These are phyloP conservation scores for Aspergillus sparsus DNA, from an alignment of 495 filamentous ascomycete species.

Conservation along the genomic window DNA sequence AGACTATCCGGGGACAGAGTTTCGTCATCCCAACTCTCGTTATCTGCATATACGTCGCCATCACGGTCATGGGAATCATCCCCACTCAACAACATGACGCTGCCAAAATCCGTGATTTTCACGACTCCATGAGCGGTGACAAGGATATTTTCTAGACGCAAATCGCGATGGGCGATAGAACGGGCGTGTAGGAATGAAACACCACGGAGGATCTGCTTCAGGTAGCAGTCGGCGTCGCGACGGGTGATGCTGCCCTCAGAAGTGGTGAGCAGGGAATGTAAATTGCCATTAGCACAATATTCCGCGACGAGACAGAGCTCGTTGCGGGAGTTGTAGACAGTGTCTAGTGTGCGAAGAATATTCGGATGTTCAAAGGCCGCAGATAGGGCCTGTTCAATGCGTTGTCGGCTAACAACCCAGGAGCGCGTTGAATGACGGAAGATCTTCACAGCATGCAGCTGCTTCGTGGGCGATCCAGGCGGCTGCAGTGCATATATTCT, in stretches of 20 bases:
- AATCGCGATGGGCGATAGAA: slow-evolving; percentile 56
- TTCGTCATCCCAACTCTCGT: background rate
- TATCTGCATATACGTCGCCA: too few species aligned
- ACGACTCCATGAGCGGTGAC: background rate
- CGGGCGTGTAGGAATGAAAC: slow-evolving; percentile 54
- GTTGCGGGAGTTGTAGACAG: slow-evolving; percentile 21
- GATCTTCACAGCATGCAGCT: slow-evolving; percentile 21
- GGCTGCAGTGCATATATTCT: slow-evolving; percentile 17
- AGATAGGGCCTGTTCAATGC: background rate
- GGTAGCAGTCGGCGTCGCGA: slow-evolving; percentile 28
- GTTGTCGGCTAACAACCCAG: background rate
- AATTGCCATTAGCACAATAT: slow-evolving; percentile 23
- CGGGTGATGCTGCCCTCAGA: slow-evolving; percentile 6
- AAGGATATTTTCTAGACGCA: slow-evolving; percentile 63
- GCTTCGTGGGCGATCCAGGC: background rate
- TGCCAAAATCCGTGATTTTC: slow-evolving; percentile 6
- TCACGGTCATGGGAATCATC: slow-evolving; percentile 22
- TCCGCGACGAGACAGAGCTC: slow-evolving; percentile 27
- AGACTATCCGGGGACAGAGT: background rate
- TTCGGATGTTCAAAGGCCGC: slow-evolving; percentile 17
- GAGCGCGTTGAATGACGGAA: slow-evolving; percentile 2
- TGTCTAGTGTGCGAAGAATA: slow-evolving; percentile 21
- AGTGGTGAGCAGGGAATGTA: slow-evolving; percentile 18
- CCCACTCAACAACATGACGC: slow-evolving; percentile 5
- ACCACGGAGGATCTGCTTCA: slow-evolving; percentile 56